Percentiles rank a stretch among this genome's conserved stretches.
These are phyloP conservation scores for Domatiomyces globalis DNA, from an alignment of 2,329 filamentous ascomycete genomes.

Conservation along the genomic window DNA sequence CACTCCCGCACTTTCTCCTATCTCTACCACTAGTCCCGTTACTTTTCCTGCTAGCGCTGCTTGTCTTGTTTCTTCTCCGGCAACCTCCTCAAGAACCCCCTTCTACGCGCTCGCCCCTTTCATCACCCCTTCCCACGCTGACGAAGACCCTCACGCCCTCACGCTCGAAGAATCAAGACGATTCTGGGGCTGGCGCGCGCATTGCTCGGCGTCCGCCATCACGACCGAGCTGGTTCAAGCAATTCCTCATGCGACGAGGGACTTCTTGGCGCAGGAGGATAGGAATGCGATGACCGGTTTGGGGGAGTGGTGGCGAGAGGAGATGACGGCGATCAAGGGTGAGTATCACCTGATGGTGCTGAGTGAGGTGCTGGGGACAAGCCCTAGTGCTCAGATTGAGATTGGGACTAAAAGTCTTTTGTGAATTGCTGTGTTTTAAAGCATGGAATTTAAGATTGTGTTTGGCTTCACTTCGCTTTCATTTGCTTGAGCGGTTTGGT, in stretches of 20 bases:
- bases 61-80: not conserved
- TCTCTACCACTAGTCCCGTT: no score
- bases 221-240: not conserved
- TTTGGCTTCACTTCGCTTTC: no score
- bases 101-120: not conserved
- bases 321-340: not conserved
- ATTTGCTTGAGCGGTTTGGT: not conserved
- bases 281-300: not conserved
- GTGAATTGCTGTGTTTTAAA: no score
- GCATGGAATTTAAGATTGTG: no score
- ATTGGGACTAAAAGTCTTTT: not conserved
- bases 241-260: not conserved
- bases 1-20: no score
- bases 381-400: no score
- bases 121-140: not conserved
- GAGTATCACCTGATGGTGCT: not conserved
- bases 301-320: not conserved
- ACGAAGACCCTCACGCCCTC: not conserved
- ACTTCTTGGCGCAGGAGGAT: not conserved
- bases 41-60: no score
- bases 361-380: not conserved
- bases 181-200: not conserved
- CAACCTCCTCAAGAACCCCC: not conserved
- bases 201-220: not conserved
- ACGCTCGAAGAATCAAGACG: not conserved